Conservation (phyloP, 768 basidiomycete species). For the Termitomyces sp. region DNA sequence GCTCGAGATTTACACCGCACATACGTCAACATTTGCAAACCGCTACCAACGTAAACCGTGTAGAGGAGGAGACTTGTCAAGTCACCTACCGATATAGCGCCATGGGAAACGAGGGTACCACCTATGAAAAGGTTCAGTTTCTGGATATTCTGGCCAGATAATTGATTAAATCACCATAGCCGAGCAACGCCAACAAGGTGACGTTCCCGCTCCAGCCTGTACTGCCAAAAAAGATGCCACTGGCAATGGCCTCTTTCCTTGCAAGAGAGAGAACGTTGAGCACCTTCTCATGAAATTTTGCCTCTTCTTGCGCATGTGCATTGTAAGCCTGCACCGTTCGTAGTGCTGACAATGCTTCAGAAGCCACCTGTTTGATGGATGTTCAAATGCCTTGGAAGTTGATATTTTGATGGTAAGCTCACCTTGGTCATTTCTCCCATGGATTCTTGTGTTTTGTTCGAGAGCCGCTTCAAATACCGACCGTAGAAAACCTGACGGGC, state of each 20-base stretch:
- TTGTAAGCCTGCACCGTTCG: conserved; percentile 92
- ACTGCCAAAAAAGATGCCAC: conserved; percentile 88
- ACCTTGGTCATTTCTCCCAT: conserved; percentile 91
- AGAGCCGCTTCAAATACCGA: conserved; percentile 87
- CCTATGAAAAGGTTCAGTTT: conserved; percentile 36
- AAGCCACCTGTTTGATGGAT: conserved; percentile 53
- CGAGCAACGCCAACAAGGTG: conserved; percentile 80
- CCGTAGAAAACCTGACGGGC: conserved; percentile 87
- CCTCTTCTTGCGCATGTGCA: conserved; percentile 69
- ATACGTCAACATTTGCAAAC: conserved; percentile 75
- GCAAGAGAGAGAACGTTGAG: conserved; percentile 66
- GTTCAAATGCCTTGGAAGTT: not conserved
- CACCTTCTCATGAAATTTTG: conserved; percentile 66
- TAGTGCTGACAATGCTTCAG: conserved; percentile 83
- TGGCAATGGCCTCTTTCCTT: conserved; percentile 83
- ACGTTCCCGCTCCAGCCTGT: conserved; percentile 93
- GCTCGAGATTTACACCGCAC: conserved; percentile 16
- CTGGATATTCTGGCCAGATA: not conserved
- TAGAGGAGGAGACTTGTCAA: conserved; percentile 87
- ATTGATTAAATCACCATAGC: conserved; percentile 58
- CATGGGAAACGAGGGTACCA: conserved; percentile 84
- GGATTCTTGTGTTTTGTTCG: conserved; percentile 89
- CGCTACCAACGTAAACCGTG: conserved; percentile 82
- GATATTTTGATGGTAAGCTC: conserved; percentile 21
- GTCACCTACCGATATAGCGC: conserved; percentile 88